phyloP scores from a whole-genome alignment of 257 asterid species.

The Scutellaria minor region DNA sequence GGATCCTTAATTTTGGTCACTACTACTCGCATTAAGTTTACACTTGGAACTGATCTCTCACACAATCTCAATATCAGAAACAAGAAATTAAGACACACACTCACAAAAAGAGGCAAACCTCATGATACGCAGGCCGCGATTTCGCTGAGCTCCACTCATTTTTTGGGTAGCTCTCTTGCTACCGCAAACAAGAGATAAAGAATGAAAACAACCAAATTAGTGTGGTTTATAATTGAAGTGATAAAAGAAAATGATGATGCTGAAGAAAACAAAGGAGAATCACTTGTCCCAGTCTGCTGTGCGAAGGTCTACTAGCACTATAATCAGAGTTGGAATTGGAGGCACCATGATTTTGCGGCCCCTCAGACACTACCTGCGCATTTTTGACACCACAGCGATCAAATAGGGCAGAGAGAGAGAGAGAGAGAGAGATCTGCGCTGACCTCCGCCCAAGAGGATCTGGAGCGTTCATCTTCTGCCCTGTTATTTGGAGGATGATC shows the following conservation, averaged over 20 bases:
- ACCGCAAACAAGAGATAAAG: constrained; percentile 33
- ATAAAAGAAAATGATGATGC: neutral
- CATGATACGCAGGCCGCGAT: constrained; percentile 44
- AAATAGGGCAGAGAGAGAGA: neutral
- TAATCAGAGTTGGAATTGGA: constrained; percentile 36
- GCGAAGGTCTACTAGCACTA: constrained; percentile 23
- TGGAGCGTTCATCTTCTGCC: constrained; percentile 30
- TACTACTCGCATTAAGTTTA: neutral
- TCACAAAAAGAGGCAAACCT: constrained; percentile 32
- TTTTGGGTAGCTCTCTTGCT: constrained; percentile 49
- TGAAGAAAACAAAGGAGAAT: neutral
- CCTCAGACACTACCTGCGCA: constrained; percentile 74
- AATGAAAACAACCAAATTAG: constrained; percentile 9
- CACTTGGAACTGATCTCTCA: neutral
- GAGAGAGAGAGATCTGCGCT: constrained; percentile 6
- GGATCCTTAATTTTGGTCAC: neutral
- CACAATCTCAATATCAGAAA: constrained; percentile 2
- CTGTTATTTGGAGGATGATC: neutral
- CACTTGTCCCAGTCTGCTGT: constrained; percentile 45
- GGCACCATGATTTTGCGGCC: constrained; percentile 43
- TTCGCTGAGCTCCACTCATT: constrained; percentile 44
- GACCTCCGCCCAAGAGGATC: constrained; percentile 92
- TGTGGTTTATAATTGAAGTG: neutral
- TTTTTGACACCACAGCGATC: neutral
- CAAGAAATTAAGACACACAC: neutral